Conservation (phyloP, 371 early-diverging fungal genomes). For the Mycotypha africana region DNA sequence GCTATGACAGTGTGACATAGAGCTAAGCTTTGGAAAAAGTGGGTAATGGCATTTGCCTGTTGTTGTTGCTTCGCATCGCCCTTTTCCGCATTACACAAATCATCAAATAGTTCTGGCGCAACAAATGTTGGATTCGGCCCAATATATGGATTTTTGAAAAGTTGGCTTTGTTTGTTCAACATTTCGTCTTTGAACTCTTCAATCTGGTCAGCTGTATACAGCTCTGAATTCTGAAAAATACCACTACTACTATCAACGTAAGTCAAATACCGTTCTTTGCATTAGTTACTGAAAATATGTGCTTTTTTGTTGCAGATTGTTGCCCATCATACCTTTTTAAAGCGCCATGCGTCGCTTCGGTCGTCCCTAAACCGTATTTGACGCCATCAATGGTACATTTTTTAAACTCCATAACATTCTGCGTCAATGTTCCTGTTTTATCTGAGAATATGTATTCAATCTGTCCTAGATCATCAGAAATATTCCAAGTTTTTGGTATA, state of each 20-base stretch:
- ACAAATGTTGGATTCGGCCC: slow-evolving; percentile 37
- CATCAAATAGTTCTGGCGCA: slow-evolving; percentile 39
- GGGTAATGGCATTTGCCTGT: slow-evolving; percentile 59
- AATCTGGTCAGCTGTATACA: no score
- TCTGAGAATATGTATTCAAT: slow-evolving; percentile 97
- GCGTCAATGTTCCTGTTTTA: slow-evolving; percentile 84
- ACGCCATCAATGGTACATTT: slow-evolving; percentile 85
- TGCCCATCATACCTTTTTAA: no score
- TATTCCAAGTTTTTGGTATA: slow-evolving; percentile 83
- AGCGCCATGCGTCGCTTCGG: slow-evolving; percentile 29
- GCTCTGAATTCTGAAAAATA: no score
- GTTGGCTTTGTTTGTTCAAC: slow-evolving; percentile 27
- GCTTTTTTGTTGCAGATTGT: no score
- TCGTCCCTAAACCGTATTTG: slow-evolving; percentile 63
- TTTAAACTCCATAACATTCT: slow-evolving; percentile 76
- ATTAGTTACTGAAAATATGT: no score
- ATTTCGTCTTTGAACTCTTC: slow-evolving; percentile 37
- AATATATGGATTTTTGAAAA: slow-evolving; percentile 33
- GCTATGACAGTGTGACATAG: slow-evolving; percentile 79
- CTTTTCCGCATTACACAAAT: no score
- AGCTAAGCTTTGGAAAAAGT: slow-evolving; percentile 69
- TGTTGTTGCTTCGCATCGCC: slow-evolving; percentile 24
- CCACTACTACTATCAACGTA: no score
- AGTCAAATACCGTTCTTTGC: no score
- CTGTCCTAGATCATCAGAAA: slow-evolving; percentile 84